These are phyloP conservation scores for Yamadazyma friedrichii DNA, from an alignment of 1,139 yeast species.

Conservation along the genomic window DNA sequence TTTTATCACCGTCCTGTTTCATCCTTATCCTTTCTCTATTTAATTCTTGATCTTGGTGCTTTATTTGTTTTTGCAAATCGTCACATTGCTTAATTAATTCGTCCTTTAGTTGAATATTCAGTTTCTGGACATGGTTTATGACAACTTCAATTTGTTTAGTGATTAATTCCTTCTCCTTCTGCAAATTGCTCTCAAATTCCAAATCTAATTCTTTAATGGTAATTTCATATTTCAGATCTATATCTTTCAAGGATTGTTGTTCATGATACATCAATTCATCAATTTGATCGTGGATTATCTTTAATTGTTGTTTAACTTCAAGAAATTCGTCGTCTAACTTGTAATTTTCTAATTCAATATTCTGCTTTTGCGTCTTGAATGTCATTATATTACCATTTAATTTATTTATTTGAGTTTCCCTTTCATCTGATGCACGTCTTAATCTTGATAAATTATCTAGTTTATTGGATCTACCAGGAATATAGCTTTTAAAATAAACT, in stretches of 20 bases:
- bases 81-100: constrained; percentile 10
- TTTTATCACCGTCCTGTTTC: constrained; percentile 25
- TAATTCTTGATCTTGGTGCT: constrained; percentile 19
- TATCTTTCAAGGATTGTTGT: constrained; percentile 23
- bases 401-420: constrained; percentile 13
- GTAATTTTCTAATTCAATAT: constrained; percentile 34
- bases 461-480: constrained; percentile 15
- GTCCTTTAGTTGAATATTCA: constrained; percentile 8
- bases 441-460: constrained; percentile 13
- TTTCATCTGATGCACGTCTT: constrained; percentile 12
- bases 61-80: constrained; percentile 4
- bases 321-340: constrained; percentile 36
- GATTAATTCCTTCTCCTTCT: constrained; percentile 36
- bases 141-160: constrained; percentile 34
- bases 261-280: constrained; percentile 31
- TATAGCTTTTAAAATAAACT: constrained; percentile 11
- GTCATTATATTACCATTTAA: constrained; percentile 27
- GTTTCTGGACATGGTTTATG: constrained; percentile 16
- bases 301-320: constrained; percentile 20
- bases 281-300: constrained; percentile 23
- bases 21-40: constrained; percentile 25
- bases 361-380: constrained; percentile 37
- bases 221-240: constrained; percentile 35
- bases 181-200: constrained; percentile 33
- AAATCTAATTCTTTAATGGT: constrained; percentile 32